A percentile compares a stretch with the other conserved stretches of the same genome.
These are phyloP conservation scores for Beta corolliflora DNA, from an alignment of 179 eudicot genomes.

Conservation along the genomic window DNA sequence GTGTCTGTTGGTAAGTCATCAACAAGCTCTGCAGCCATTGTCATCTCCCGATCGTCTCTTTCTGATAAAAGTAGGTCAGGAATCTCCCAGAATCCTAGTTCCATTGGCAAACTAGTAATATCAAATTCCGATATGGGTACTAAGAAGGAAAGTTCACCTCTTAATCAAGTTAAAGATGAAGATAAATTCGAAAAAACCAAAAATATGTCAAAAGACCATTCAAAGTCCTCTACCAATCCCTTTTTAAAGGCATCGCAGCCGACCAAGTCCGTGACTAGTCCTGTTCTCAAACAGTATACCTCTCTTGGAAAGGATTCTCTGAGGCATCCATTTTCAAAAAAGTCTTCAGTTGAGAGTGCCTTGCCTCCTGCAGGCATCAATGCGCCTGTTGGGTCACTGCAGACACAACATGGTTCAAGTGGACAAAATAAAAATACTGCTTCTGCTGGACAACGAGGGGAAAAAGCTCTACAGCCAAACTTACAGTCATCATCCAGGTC, in stretches of 20 bases:
- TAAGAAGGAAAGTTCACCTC: conserved; percentile 48
- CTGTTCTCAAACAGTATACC: conserved; percentile 44
- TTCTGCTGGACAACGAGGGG: conserved; percentile 52
- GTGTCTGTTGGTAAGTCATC: conserved; percentile 49
- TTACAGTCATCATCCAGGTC: conserved; percentile 51
- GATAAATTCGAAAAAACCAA: conserved; percentile 47
- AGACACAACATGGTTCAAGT: conserved; percentile 42
- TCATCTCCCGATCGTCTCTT: conserved; percentile 44
- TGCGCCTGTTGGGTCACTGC: conserved; percentile 49
- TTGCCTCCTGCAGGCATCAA: conserved; percentile 36
- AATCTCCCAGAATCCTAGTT: conserved; percentile 38
- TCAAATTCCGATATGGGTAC: conserved; percentile 37
- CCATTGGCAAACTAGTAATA: conserved; percentile 35
- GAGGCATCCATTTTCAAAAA: conserved; percentile 52
- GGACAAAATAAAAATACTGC: conserved; percentile 49
- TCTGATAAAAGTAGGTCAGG: conserved; percentile 46
- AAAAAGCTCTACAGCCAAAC: conserved; percentile 52
- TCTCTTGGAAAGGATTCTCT: conserved; percentile 54
- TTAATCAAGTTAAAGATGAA: conserved; percentile 39
- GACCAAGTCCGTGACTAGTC: conserved; percentile 43
- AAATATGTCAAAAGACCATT: conserved; percentile 49
- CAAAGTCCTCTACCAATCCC: conserved; percentile 49
- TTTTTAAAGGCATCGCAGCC: conserved; percentile 48
- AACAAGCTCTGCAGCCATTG: conserved; percentile 41
- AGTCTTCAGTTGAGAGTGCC: conserved; percentile 42